Evolutionary conservation across 805 yeast species (phyloP).

Genomic region (Candida maris): DNA sequence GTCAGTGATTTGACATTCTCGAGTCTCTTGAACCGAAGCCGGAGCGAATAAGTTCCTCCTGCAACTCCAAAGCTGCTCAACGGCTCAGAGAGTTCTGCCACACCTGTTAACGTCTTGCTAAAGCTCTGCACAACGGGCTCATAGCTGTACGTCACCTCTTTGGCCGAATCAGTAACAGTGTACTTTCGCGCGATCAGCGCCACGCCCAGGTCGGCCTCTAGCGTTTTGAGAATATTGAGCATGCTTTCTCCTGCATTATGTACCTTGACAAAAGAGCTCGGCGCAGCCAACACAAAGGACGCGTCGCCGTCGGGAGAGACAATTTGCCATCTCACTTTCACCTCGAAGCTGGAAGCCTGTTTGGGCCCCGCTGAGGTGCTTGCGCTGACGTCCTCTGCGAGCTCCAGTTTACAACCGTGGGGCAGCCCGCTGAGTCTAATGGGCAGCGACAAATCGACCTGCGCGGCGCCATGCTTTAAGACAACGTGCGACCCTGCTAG

Average conservation of each 20-base stretch:
- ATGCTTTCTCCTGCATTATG: conserved; percentile 11
- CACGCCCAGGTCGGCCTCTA: conserved; percentile 11
- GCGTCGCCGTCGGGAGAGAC: conserved; percentile 17
- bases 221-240: conserved; percentile 13
- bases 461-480: conserved; percentile 29
- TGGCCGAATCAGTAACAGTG: neutral
- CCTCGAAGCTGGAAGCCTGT: conserved; percentile 8
- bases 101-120: conserved; percentile 15
- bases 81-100: conserved; percentile 18
- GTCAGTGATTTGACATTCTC: neutral
- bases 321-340: conserved; percentile 24
- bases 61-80: conserved; percentile 25
- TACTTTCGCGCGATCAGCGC: conserved; percentile 8
- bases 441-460: conserved; percentile 39
- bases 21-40: conserved; percentile 22
- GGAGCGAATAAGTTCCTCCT: conserved; percentile 25
- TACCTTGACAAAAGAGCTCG: conserved; percentile 12
- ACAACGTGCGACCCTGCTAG: conserved; percentile 18
- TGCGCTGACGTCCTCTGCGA: conserved; percentile 13
- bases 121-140: conserved; percentile 25
- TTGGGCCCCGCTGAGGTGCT: conserved; percentile 4
- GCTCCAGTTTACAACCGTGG: conserved; percentile 39
- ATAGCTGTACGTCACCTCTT: conserved; percentile 6
- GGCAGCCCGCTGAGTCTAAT: conserved; percentile 42
- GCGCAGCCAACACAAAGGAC: conserved; percentile 10